Conservation (phyloP, 2,329 filamentous ascomycete species). For the Alternaria consortialis region DNA sequence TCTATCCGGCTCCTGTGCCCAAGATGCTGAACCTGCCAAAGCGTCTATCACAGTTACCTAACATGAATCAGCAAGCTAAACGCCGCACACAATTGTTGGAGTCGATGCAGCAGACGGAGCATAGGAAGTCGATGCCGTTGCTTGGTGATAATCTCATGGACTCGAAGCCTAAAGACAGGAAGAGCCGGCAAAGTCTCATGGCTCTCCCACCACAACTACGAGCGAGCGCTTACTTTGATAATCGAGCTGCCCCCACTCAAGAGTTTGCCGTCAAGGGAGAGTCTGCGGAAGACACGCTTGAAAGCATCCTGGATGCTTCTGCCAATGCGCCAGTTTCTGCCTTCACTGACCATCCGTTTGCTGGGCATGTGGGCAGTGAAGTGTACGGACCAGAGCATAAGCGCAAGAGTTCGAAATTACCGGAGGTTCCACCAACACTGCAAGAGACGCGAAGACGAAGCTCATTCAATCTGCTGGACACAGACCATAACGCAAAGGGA, state of each 20-base stretch:
- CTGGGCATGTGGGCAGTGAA: conserved; percentile 76
- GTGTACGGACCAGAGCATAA: conserved; percentile 68
- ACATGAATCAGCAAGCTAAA: conserved; percentile 70
- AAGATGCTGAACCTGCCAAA: conserved; percentile 92
- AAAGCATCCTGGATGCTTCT: conserved; percentile 91
- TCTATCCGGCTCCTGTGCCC: conserved; percentile 93
- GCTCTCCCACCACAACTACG: conserved; percentile 82
- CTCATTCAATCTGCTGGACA: conserved; percentile 50
- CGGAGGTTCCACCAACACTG: conserved; percentile 31
- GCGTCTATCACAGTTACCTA: conserved; percentile 78
- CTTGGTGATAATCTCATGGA: conserved; percentile 10
- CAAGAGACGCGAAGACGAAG: conserved; percentile 48
- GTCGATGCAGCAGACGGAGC: conserved; percentile 66
- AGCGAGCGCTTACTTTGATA: conserved; percentile 90
- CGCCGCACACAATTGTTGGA: conserved; percentile 78
- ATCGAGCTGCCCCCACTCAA: conserved; percentile 61
- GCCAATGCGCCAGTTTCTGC: conserved; percentile 86
- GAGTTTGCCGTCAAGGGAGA: conserved; percentile 71
- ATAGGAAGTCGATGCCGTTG: conserved; percentile 60
- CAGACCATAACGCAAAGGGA: conserved; percentile 49
- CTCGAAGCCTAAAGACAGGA: conserved; percentile 33
- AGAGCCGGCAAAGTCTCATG: conserved; percentile 55
- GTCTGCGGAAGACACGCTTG: conserved; percentile 87
- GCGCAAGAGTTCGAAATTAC: conserved; percentile 53
- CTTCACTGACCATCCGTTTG: conserved; percentile 89